A percentile compares a stretch with the other conserved stretches of the same genome.
Conservation (phyloP, 2,329 filamentous ascomycete species). For the Aspergillus fumigatiaffinis region DNA sequence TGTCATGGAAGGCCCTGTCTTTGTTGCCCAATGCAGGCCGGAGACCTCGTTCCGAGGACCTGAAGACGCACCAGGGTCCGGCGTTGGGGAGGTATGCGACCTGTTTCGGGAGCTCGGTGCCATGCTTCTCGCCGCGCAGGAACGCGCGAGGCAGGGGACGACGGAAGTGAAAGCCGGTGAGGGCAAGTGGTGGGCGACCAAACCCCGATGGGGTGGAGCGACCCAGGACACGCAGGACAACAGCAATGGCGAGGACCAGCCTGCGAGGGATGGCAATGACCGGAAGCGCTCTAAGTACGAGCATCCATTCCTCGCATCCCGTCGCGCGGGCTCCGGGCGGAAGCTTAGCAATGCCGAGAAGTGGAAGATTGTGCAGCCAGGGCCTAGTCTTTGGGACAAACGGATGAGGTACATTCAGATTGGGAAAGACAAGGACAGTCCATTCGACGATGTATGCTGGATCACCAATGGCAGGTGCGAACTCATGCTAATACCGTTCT, state of each 20-base stretch:
- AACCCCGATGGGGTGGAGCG: constrained; percentile 54
- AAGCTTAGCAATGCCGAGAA: constrained; percentile 46
- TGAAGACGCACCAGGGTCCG: constrained; percentile 25
- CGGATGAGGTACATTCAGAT: constrained; percentile 55
- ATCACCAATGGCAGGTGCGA: neutral
- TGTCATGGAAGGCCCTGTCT: constrained; percentile 55
- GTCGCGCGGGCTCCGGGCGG: constrained; percentile 33
- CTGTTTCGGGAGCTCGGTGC: constrained; percentile 55
- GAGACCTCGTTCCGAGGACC: constrained; percentile 51
- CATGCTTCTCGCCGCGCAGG: constrained; percentile 56
- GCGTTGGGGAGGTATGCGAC: constrained; percentile 46
- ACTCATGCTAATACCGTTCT: neutral
- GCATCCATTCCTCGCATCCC: constrained; percentile 28
- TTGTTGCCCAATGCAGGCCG: constrained; percentile 52
- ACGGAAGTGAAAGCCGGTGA: constrained; percentile 49
- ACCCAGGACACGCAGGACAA: constrained; percentile 34
- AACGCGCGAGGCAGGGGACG: constrained; percentile 54
- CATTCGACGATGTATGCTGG: constrained; percentile 52
- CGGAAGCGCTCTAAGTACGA: constrained; percentile 39
- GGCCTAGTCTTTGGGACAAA: constrained; percentile 53
- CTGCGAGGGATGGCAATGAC: constrained; percentile 25
- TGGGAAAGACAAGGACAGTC: constrained; percentile 46
- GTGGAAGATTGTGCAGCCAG: constrained; percentile 52
- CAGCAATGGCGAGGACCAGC: constrained; percentile 24
- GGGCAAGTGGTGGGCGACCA: constrained; percentile 58